phyloP scores from a whole-genome alignment of 139 green algal genomes.

The Asterochloris erici region DNA sequence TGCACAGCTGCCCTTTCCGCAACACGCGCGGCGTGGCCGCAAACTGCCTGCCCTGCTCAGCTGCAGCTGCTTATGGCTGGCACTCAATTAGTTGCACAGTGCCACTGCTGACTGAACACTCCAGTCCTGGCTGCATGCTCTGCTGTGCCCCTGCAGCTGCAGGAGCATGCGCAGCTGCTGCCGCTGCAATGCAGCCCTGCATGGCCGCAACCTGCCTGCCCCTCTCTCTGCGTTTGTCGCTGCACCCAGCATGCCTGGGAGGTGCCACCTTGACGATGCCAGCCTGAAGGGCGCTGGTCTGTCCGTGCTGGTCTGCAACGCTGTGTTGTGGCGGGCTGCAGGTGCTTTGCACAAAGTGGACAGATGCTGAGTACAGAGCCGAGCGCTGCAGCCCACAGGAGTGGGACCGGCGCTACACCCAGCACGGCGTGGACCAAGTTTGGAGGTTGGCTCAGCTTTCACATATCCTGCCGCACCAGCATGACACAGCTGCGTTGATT shows the following conservation, averaged over 20 bases:
- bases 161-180: no score
- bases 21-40: no score
- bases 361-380: slow-evolving; percentile 71
- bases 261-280: no score
- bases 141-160: background rate
- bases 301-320: no score
- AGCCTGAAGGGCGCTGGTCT: no score
- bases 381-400: slow-evolving; percentile 63
- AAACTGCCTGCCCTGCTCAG: no score
- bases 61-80: no score
- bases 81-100: no score
- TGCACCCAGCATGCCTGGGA: no score
- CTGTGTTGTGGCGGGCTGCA: slow-evolving; percentile 9
- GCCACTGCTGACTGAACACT: background rate
- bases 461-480: background rate
- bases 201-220: no score
- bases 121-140: background rate
- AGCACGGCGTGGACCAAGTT: slow-evolving; percentile 65
- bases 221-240: no score
- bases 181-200: background rate
- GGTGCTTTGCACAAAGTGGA: slow-evolving; percentile 70
- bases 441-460: slow-evolving; percentile 33
- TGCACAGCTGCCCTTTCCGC: no score
- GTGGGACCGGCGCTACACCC: slow-evolving; percentile 67
- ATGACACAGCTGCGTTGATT: background rate